These are phyloP conservation scores for Chlamydomonas eustigma DNA, from an alignment of 139 green algal species.

Conservation along the genomic window DNA sequence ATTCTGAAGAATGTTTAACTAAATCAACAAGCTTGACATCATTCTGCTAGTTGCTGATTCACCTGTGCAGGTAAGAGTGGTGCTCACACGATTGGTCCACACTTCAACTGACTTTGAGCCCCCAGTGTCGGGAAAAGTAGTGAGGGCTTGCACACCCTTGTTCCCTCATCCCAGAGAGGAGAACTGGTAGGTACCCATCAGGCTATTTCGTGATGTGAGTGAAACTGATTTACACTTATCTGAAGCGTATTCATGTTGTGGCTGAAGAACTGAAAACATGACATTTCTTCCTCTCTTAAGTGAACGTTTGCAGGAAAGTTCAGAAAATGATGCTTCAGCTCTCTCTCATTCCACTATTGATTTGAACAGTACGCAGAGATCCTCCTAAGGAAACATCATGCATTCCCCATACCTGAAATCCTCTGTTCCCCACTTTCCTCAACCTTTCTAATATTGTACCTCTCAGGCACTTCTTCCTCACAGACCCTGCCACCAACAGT, in stretches of 20 bases:
- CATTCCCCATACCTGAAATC: background rate
- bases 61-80: slow-evolving; percentile 31
- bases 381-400: background rate
- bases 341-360: too few species aligned
- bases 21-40: too few species aligned
- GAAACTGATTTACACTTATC: too few species aligned
- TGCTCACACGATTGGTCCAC: slow-evolving; percentile 66
- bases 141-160: slow-evolving; percentile 66
- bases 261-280: too few species aligned
- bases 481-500: slow-evolving; percentile 51
- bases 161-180: slow-evolving; percentile 62
- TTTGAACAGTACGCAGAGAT: background rate
- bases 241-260: too few species aligned
- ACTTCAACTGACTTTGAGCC: slow-evolving; percentile 35
- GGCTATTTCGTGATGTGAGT: too few species aligned
- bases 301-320: too few species aligned
- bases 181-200: slow-evolving; percentile 59
- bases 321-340: too few species aligned
- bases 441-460: too few species aligned
- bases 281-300: too few species aligned
- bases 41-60: background rate
- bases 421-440: background rate
- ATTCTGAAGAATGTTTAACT: too few species aligned
- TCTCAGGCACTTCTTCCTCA: slow-evolving; percentile 66
- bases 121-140: slow-evolving; percentile 22